Conservation (phyloP, 2,329 filamentous ascomycete species). For the Dothiorella sarmentorum region DNA sequence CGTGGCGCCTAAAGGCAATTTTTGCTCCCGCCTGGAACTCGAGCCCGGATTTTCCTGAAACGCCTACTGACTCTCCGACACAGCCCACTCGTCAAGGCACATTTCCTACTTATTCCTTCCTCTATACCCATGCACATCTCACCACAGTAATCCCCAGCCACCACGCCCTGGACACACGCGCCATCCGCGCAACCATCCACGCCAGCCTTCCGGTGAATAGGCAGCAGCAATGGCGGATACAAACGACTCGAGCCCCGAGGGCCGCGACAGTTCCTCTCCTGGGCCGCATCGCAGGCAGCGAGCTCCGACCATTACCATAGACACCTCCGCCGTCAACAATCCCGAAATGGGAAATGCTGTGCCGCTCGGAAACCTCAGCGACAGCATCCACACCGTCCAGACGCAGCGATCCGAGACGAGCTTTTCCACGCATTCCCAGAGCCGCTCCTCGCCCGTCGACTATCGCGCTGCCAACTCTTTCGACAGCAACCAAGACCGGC, state of each 20-base stretch:
- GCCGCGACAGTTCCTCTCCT: slow-evolving; percentile 26
- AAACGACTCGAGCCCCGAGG: slow-evolving; percentile 21
- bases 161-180: neutral
- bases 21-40: too few relatives aligned
- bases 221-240: slow-evolving; percentile 28
- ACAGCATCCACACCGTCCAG: slow-evolving; percentile 24
- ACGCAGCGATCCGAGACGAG: slow-evolving; percentile 21
- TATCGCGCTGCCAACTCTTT: slow-evolving; percentile 57
- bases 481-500: slow-evolving; percentile 61
- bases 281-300: slow-evolving; percentile 36
- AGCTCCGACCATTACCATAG: slow-evolving; percentile 52
- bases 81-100: slow-evolving; percentile 2
- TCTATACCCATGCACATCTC: slow-evolving; percentile 16
- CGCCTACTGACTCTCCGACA: slow-evolving; percentile 7
- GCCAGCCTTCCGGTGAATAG: slow-evolving; percentile 8
- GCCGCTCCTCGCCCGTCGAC: slow-evolving; percentile 23
- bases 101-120: slow-evolving; percentile 14
- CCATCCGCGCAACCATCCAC: neutral
- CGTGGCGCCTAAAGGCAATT: too few relatives aligned
- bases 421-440: slow-evolving; percentile 28
- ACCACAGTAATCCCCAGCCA: slow-evolving; percentile 8
- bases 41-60: neutral
- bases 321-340: slow-evolving; percentile 48
- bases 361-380: slow-evolving; percentile 31
- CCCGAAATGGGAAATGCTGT: slow-evolving; percentile 33